Base-by-base conservation (phyloP, 306 rosid genomes). In the Gastrolobium bilobum region DNA sequence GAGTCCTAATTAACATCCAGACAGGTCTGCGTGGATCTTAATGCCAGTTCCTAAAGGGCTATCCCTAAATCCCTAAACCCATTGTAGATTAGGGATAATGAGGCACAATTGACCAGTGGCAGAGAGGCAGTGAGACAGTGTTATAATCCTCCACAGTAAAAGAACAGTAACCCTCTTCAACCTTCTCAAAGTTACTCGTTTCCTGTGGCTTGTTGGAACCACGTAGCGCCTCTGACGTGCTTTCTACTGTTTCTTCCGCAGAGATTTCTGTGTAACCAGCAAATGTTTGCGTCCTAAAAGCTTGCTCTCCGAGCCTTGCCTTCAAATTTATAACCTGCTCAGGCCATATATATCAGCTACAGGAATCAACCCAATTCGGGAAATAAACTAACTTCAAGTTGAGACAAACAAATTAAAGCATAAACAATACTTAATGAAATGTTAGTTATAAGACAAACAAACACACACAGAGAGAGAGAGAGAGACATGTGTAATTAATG, bases 211-310 rank as follows among this genome's bases (percentile, higher is more conserved):
- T 79, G 78, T 78, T 73, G 10, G 85, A 77, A 81, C 87, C 83
- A 4, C 76, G 78, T 42, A 80, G 50, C 10, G 73, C 82, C 1
- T 64, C 86, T 30, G 90, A 85, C 2, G 88, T 76, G 83, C 89
- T 84, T 58, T 89, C 94, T 43, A 70, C 90, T 8, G 90, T 91
- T 78, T 89, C 94, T 75, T 89, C 92, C 43, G 88, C 88, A 7
- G 89, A 89, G 43, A 88, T 74, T 10, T 84, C 90, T 2, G 84
- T 76, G 79, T 85, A 83, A 37, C 77, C 90, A n/a, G 65, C 51
- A 3, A 88, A 86, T 10, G 75, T 81, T 57, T 87, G 93, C 44
- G 87, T 87, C 85, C 85, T 84, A 0, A 61, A 48, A 0, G 65
- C 74, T 83, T 91, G 88, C 69, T 89, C 88, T 82, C 87, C 87